Percentiles rank a stretch among this genome's conserved stretches.
Evolutionary conservation across 169 alveolate species (phyloP).

Genomic region (Amoebophrya sp.): DNA sequence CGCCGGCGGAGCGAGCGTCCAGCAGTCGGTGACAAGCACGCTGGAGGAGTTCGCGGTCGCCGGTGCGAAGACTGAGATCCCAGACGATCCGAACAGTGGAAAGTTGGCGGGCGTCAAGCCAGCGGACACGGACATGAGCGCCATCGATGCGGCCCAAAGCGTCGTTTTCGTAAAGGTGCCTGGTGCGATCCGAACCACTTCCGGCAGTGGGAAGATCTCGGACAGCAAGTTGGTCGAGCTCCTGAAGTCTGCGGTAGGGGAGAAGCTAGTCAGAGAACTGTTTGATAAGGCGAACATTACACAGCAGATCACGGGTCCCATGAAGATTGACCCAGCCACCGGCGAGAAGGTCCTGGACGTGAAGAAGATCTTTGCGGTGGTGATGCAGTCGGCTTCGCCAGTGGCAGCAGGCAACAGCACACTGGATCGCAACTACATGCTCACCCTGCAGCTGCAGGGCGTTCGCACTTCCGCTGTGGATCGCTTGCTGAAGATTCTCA

Average conservation of each 20-base stretch:
- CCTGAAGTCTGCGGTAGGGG: background rate
- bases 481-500: background rate
- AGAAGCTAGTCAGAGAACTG: background rate
- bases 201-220: background rate
- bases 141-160: background rate
- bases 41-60: background rate
- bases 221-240: background rate
- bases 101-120: background rate
- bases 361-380: background rate
- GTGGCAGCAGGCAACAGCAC: background rate
- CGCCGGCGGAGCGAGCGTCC: too few relatives aligned
- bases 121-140: background rate
- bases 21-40: background rate
- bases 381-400: background rate
- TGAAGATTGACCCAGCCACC: background rate
- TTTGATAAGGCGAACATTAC: background rate
- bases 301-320: background rate
- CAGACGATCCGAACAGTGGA: background rate
- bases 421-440: background rate
- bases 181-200: background rate
- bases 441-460: background rate
- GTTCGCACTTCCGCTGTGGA: background rate
- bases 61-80: background rate
- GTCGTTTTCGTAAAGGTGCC: background rate
- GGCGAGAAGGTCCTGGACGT: background rate